Evolutionary conservation across 768 basidiomycete genomes (phyloP).

Genomic region (Zangia roseola): DNA sequence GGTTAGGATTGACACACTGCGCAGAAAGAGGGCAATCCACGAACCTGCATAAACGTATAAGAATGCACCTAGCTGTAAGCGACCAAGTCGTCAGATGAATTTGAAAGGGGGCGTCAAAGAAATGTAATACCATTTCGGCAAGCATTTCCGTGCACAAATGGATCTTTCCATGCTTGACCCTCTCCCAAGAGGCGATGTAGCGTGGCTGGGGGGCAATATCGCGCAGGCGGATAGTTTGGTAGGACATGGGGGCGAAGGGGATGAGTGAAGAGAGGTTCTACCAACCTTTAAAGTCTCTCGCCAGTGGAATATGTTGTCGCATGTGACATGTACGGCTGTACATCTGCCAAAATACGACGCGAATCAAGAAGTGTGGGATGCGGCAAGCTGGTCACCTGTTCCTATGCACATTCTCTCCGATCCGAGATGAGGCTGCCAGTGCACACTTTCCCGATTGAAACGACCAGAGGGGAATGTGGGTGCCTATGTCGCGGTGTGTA

Average conservation of each 20-base stretch:
- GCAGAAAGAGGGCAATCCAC: constrained; percentile 4
- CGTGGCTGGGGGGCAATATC: constrained; percentile 41
- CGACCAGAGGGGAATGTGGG: constrained; percentile 5
- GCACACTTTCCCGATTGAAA: background rate
- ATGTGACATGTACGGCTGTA: background rate
- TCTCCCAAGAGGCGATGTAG: constrained; percentile 51
- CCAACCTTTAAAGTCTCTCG: constrained; percentile 8
- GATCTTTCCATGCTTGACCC: constrained; percentile 39
- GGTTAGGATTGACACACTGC: background rate
- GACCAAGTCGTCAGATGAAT: constrained; percentile 5
- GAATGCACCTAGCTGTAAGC: constrained; percentile 54
- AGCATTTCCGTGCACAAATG: constrained; percentile 60
- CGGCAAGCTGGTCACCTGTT: constrained; percentile 2
- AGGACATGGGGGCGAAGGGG: constrained; percentile 18
- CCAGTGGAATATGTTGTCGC: background rate
- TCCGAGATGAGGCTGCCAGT: background rate
- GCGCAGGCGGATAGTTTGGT: constrained; percentile 36
- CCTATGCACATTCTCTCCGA: background rate
- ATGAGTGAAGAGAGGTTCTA: background rate
- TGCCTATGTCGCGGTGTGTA: background rate
- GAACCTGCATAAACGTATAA: constrained; percentile 56
- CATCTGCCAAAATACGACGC: background rate
- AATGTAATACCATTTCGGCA: constrained; percentile 51
- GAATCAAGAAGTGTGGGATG: constrained; percentile 2
- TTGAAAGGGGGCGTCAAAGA: background rate